phyloP scores from a whole-genome alignment of 1,284 basidiomycete genomes.

The Ustilago vetiveriae region DNA sequence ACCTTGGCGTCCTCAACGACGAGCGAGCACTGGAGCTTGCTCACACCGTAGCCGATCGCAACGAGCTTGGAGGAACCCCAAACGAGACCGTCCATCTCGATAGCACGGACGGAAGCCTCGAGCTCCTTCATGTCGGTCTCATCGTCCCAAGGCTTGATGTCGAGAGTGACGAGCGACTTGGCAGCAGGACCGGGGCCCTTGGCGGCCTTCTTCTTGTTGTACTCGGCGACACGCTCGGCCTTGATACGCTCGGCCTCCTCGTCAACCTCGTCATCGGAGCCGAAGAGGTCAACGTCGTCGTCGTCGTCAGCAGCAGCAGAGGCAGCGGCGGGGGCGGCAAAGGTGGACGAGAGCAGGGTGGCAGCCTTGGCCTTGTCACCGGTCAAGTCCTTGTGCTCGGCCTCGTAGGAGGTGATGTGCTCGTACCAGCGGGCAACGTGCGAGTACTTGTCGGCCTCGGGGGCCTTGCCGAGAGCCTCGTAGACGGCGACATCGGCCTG shows the following conservation, averaged over 20 bases:
- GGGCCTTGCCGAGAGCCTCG: conserved; percentile 77
- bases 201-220: conserved; percentile 89
- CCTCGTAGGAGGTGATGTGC: conserved; percentile 65
- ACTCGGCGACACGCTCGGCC: conserved; percentile 91
- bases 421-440: conserved; percentile 91
- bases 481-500: conserved; percentile 96
- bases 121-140: conserved; percentile 94
- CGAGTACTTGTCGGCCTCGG: conserved; percentile 73
- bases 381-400: conserved; percentile 59
- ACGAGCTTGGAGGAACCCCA: conserved; percentile 90
- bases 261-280: conserved; percentile 89
- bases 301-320: conserved; percentile 80
- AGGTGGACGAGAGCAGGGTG: conserved; percentile 44
- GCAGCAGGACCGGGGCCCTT: conserved; percentile 75
- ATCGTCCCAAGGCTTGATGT: conserved; percentile 98
- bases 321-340: conserved; percentile 56
- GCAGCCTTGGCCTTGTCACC: conserved; percentile 66
- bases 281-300: conserved; percentile 91
- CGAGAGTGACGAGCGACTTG: conserved; percentile 91
- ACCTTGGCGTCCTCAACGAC: conserved; percentile 97
- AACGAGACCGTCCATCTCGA: conserved; percentile 89
- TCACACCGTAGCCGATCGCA: conserved; percentile 91
- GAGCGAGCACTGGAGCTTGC: conserved; percentile 90
- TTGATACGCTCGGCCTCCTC: conserved; percentile 93
- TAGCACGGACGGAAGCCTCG: conserved; percentile 83